Evolutionary conservation across 257 asterid species (phyloP).

Genomic region (Leonotis leonurus): DNA sequence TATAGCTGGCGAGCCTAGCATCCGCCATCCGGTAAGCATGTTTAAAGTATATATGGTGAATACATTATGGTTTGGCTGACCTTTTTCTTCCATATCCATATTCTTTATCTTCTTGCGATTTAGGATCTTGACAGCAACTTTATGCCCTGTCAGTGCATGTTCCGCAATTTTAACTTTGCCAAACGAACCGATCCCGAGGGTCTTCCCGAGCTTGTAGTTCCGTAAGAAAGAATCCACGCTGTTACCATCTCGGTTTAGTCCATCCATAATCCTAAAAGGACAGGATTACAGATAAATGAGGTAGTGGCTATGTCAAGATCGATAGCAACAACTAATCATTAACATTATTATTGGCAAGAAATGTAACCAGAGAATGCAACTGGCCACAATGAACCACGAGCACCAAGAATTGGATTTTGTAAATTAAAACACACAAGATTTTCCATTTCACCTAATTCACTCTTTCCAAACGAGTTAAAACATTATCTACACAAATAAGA

Average conservation of each 20-base stretch:
- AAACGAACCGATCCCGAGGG: slow-evolving; percentile 77
- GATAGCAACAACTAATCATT: neutral
- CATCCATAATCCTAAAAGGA: slow-evolving; percentile 48
- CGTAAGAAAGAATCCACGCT: slow-evolving; percentile 57
- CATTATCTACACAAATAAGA: neutral
- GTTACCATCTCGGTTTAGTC: slow-evolving; percentile 42
- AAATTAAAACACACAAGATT: slow-evolving; percentile 15
- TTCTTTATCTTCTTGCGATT: slow-evolving; percentile 66
- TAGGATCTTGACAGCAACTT: too few species aligned
- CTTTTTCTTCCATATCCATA: slow-evolving; percentile 94
- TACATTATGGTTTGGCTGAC: slow-evolving; percentile 33
- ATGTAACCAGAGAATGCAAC: neutral
- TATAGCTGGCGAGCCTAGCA: neutral
- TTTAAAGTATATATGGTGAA: slow-evolving; percentile 38
- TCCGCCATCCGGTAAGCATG: neutral
- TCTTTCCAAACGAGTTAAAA: neutral
- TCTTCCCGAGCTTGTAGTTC: slow-evolving; percentile 81
- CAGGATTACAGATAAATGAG: neutral
- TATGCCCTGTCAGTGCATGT: too few species aligned
- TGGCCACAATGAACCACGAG: neutral
- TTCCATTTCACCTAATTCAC: neutral
- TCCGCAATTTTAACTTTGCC: too few species aligned
- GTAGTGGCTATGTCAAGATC: neutral
- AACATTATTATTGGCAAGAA: neutral
- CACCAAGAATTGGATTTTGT: neutral